Conservation (phyloP, 305 asterid species). For the Solanum aculeatissimum region DNA sequence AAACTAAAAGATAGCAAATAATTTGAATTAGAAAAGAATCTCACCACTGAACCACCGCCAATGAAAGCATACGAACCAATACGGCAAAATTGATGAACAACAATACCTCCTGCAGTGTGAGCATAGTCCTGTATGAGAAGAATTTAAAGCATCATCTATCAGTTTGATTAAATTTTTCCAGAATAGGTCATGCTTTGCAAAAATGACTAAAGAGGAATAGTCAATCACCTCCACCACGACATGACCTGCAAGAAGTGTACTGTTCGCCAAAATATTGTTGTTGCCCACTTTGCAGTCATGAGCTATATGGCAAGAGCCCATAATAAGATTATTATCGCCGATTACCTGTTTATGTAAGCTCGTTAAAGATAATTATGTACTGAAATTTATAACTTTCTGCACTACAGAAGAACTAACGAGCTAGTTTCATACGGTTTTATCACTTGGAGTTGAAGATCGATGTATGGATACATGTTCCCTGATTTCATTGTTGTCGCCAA, state of each 20-base stretch:
- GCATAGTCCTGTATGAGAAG: conserved; percentile 53
- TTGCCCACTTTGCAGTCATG: conserved; percentile 90
- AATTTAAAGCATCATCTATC: conserved; percentile 4
- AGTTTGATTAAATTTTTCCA: neutral
- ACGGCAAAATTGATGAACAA: conserved; percentile 83
- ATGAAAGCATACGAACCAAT: conserved; percentile 87
- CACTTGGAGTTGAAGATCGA: conserved; percentile 74
- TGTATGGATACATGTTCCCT: conserved; percentile 82
- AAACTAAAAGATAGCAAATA: neutral
- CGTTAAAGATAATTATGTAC: neutral
- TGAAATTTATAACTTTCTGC: neutral
- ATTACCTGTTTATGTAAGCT: conserved; percentile 44
- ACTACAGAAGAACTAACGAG: neutral
- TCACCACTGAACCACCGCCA: conserved; percentile 96
- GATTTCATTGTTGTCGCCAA: conserved; percentile 87
- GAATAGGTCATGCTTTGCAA: neutral
- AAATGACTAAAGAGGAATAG: neutral
- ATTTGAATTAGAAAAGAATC: neutral
- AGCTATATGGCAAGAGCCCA: conserved; percentile 96
- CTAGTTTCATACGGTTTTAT: conserved; percentile 50
- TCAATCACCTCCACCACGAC: conserved; percentile 69
- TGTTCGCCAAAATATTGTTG: conserved; percentile 77
- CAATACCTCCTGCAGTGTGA: conserved; percentile 81
- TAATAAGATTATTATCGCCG: conserved; percentile 77
- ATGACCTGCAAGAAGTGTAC: conserved; percentile 92